Conservation (phyloP, 768 basidiomycete genomes). For the Pisolithus tinctorius region DNA sequence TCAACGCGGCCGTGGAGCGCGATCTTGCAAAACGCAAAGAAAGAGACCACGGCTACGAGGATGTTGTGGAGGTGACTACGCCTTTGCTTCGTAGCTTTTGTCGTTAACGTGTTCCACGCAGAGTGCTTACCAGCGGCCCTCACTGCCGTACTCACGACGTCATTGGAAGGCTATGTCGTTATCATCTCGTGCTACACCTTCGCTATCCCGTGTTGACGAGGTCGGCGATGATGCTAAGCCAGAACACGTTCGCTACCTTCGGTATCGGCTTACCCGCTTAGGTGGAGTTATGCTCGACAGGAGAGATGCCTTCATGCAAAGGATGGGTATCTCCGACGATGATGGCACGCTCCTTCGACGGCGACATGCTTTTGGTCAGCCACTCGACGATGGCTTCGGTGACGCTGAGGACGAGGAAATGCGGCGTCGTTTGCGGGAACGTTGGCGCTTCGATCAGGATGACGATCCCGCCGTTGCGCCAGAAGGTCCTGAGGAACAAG, state of each 20-base stretch:
- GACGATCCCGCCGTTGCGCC: conserved; percentile 50
- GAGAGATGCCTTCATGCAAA: conserved; percentile 31
- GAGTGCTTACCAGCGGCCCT: conserved; percentile 66
- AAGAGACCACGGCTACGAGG: conserved; percentile 78
- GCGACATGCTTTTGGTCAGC: conserved; percentile 10
- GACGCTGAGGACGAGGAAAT: conserved; percentile 34
- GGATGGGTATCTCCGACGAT: conserved; percentile 16
- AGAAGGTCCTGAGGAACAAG: conserved; percentile 60
- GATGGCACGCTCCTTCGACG: conserved; percentile 1
- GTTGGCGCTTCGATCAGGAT: conserved; percentile 66
- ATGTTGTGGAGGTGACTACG: conserved; percentile 66
- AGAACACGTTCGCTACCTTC: conserved; percentile 34
- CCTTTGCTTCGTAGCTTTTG: neutral
- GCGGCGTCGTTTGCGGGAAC: conserved; percentile 41
- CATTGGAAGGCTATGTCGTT: conserved; percentile 59
- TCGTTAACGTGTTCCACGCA: conserved; percentile 22
- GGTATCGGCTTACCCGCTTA: conserved; percentile 76
- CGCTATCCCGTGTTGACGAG: conserved; percentile 22
- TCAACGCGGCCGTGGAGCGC: conserved; percentile 54
- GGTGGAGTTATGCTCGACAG: conserved; percentile 77
- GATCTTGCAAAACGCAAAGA: conserved; percentile 60
- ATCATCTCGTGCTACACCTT: conserved; percentile 19
- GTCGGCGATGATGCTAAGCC: conserved; percentile 16
- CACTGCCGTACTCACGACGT: conserved; percentile 50
- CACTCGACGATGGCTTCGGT: conserved; percentile 22